Evolutionary conservation across 495 filamentous ascomycete genomes (phyloP).

Genomic region (Daldinia decipiens): DNA sequence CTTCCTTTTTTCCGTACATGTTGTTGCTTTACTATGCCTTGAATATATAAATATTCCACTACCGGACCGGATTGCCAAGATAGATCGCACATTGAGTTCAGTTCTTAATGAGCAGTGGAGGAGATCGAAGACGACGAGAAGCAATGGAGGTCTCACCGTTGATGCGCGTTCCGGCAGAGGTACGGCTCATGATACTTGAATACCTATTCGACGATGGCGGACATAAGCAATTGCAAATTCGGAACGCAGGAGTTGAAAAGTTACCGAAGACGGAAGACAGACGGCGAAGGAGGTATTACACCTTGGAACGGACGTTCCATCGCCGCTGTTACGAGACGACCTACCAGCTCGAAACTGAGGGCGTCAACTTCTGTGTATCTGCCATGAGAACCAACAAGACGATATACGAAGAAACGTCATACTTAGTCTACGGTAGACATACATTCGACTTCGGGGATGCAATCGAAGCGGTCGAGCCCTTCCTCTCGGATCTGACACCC

Average conservation of each 20-base stretch:
- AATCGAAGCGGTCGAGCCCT: conserved; percentile 65
- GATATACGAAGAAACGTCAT: conserved; percentile 59
- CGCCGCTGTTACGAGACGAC: conserved; percentile 57
- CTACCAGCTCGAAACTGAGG: conserved; percentile 52
- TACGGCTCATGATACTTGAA: conserved; percentile 65
- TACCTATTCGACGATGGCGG: conserved; percentile 61
- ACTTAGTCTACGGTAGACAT: conserved; percentile 61
- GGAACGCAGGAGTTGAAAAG: conserved; percentile 35
- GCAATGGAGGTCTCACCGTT: conserved; percentile 41
- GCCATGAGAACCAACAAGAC: conserved; percentile 58
- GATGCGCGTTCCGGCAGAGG: conserved; percentile 59
- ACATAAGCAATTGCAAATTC: conserved; percentile 37
- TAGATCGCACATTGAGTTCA: neutral
- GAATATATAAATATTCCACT: neutral
- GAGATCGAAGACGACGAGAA: neutral
- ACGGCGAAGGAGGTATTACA: conserved; percentile 47
- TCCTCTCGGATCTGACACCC: conserved; percentile 63
- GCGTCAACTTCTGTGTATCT: conserved; percentile 53
- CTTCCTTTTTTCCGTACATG: neutral
- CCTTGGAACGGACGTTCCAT: conserved; percentile 46
- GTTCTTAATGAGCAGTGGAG: neutral
- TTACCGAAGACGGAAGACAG: conserved; percentile 15
- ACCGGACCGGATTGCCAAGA: neutral
- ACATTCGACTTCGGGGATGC: conserved; percentile 63
- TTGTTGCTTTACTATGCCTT: neutral